Percentiles rank a stretch among this genome's conserved stretches.
These are phyloP conservation scores for Colletotrichum sp. DNA, from an alignment of 2,329 filamentous ascomycete genomes.

Conservation along the genomic window DNA sequence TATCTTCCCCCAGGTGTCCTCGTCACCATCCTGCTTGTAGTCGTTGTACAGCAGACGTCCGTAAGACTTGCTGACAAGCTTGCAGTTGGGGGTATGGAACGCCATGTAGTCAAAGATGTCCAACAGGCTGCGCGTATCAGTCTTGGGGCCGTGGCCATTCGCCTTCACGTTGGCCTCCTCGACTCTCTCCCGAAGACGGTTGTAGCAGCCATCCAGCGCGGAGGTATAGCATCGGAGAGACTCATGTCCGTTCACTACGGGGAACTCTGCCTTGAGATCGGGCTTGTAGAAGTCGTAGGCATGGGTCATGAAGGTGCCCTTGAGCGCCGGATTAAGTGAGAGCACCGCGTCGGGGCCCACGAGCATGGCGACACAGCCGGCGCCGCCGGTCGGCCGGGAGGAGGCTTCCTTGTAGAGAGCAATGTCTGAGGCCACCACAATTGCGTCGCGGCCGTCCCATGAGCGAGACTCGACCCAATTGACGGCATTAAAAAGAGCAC, in stretches of 20 bases:
- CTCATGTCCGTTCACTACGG: constrained; percentile 83
- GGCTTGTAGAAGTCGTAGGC: constrained; percentile 93
- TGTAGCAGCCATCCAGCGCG: constrained; percentile 80
- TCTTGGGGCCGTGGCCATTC: constrained; percentile 41
- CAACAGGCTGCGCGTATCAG: constrained; percentile 47
- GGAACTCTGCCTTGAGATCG: constrained; percentile 85
- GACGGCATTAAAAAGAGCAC: constrained; percentile 80
- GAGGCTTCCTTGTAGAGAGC: constrained; percentile 84
- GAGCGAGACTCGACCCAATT: constrained; percentile 88
- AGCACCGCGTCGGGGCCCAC: constrained; percentile 80
- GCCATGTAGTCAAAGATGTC: constrained; percentile 84
- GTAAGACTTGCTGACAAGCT: neutral
- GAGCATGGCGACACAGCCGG: constrained; percentile 78
- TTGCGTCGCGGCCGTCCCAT: constrained; percentile 83
- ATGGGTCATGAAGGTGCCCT: constrained; percentile 82
- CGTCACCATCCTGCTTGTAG: neutral
- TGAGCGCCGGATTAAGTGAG: constrained; percentile 77
- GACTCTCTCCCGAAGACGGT: constrained; percentile 67
- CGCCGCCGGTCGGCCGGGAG: constrained; percentile 81
- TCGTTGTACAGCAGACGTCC: neutral
- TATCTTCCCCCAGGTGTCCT: neutral
- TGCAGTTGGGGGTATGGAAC: constrained; percentile 1
- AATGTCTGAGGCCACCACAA: constrained; percentile 83
- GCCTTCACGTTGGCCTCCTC: constrained; percentile 59
- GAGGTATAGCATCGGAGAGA: constrained; percentile 82